phyloP scores from a whole-genome alignment of 495 filamentous ascomycete genomes.

The Peziza echinospora region DNA sequence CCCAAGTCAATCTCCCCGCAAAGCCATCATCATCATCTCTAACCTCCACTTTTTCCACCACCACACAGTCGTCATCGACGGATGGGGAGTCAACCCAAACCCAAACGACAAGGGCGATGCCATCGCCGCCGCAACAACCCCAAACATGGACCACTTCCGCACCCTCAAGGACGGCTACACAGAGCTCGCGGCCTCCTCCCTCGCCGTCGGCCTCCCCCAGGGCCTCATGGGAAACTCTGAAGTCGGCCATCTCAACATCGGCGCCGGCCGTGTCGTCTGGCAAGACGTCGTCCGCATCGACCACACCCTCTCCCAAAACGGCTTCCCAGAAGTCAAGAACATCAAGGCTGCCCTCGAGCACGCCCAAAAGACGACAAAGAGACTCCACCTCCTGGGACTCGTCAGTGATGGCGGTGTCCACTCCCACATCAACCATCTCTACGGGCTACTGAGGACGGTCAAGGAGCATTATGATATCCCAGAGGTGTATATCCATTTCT shows the following conservation, averaged over 20 bases:
- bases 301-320: slow-evolving; percentile 72
- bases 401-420: slow-evolving; percentile 93
- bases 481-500: slow-evolving; percentile 94
- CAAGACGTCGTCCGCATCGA: slow-evolving; percentile 98
- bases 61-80: slow-evolving; percentile 79
- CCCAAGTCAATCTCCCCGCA: too few relatives aligned
- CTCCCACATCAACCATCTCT: slow-evolving; percentile 80
- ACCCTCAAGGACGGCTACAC: slow-evolving; percentile 58
- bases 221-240: slow-evolving; percentile 98
- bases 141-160: slow-evolving; percentile 68
- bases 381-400: slow-evolving; percentile 75
- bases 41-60: too few relatives aligned
- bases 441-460: slow-evolving; percentile 65
- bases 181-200: slow-evolving; percentile 81
- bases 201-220: slow-evolving; percentile 87
- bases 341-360: slow-evolving; percentile 53
- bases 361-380: slow-evolving; percentile 75
- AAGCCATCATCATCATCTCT: too few relatives aligned
- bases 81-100: slow-evolving; percentile 76
- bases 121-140: slow-evolving; percentile 77
- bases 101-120: slow-evolving; percentile 74
- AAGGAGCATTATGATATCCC: slow-evolving; percentile 60
- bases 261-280: slow-evolving; percentile 93
- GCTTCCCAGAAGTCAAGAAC: slow-evolving; percentile 55
- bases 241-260: slow-evolving; percentile 96